phyloP scores from a whole-genome alignment of 352 stramenopile genomes.

The Pythium insidiosum region DNA sequence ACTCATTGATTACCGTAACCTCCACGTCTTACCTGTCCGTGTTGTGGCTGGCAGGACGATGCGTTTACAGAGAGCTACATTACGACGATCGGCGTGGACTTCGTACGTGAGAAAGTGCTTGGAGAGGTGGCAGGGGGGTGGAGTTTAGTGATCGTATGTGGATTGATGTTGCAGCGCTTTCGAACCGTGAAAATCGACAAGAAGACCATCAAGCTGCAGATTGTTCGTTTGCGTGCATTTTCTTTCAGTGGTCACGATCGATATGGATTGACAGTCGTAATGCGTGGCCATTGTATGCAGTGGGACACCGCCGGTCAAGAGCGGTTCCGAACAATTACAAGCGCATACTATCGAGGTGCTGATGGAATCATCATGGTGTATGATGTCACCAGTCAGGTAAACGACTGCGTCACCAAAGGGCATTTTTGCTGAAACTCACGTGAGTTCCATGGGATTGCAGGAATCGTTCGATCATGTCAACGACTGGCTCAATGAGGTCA shows the following conservation, averaged over 20 bases:
- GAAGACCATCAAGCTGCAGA: conserved; percentile 98
- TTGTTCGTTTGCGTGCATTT: too few species aligned
- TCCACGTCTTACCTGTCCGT: too few species aligned
- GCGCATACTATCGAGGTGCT: conserved; percentile 97
- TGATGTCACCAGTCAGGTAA: conserved; percentile 94
- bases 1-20: too few species aligned
- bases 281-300: conserved; percentile 18
- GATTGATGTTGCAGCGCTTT: conserved; percentile 70
- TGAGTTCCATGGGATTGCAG: too few species aligned
- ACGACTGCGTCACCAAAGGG: too few species aligned
- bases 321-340: conserved; percentile 98
- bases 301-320: conserved; percentile 99
- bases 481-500: conserved; percentile 99
- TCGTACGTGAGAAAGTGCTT: conserved; percentile 57
- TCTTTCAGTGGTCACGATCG: too few species aligned
- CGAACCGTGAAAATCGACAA: conserved; percentile 98
- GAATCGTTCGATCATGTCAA: conserved; percentile 99
- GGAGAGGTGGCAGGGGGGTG: neutral
- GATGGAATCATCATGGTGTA: conserved; percentile 99
- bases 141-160: neutral
- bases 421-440: too few species aligned
- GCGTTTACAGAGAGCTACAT: conserved; percentile 98
- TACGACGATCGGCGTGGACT: conserved; percentile 92
- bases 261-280: too few species aligned
- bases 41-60: conserved; percentile 71